Evolutionary conservation across 305 asterid species (phyloP), one percentile per base, ranked within the genome.

Genomic region (Fraxinus sp.): DNA sequence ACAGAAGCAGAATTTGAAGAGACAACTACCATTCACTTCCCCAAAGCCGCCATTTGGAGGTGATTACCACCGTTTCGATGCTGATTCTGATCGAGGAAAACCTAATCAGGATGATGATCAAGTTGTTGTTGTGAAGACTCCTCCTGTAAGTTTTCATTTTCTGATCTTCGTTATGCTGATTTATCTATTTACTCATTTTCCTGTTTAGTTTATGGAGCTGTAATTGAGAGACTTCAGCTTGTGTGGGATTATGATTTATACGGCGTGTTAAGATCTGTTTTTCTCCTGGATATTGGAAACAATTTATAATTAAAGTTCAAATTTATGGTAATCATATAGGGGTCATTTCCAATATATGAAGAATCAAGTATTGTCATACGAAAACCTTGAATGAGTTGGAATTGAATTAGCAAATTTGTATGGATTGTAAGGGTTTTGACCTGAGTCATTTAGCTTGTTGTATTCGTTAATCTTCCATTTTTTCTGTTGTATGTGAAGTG

Each of bases 21-120:
- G 91, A 64, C 95, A 92, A 92, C 88, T 91, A 84, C 87, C 95
- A 39, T 90, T 92, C 84, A 80, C 95, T 80, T 86, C 95, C 43
- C 81, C 82, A 87, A 92, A 88, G 86, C 96, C 98, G 82, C 94
- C 93, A 16, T 90, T 90, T 82, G 97, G 91, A 13, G 90, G 91
- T 46, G 97, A 92, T 84, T 93, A 94, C 88, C 97, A 94, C 84
- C 93, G 85, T 85, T 91, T 94, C 14, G 77, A 91, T 81, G 88
- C 85, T 75, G 91, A 86, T 81, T 78, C 91, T 41, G 86, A 79
- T 30, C 80, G 77, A 57, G 76, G 39, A 59, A 86, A 70, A 80
- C 64, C 86, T 8, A 81, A 86, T 85, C 94, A 83, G 41, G 90
- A 91, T 78, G 86, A 90, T 20, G 83, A 79, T 1, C 96, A 92